Conservation (phyloP, 2,329 filamentous ascomycete species). For the Aspergillus spinulosporus region DNA sequence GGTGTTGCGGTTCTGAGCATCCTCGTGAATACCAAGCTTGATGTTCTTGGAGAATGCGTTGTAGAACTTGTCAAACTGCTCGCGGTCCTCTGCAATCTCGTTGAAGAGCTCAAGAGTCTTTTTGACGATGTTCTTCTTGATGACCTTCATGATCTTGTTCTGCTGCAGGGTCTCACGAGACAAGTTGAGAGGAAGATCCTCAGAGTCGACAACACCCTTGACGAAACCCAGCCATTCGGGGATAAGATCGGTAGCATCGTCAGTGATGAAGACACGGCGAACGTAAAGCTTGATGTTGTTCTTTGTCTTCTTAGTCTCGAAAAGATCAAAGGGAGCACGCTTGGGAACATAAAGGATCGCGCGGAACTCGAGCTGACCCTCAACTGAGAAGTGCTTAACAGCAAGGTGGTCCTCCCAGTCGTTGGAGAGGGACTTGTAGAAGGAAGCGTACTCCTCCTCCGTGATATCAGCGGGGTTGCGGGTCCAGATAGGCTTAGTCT, state of each 20-base stretch:
- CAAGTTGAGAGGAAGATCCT: slow-evolving; percentile 98
- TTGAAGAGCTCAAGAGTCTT: slow-evolving; percentile 99
- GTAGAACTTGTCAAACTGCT: slow-evolving; percentile 99
- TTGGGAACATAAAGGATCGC: slow-evolving; percentile 99
- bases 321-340: slow-evolving; percentile 98
- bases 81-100: slow-evolving; percentile 98
- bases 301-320: slow-evolving; percentile 99
- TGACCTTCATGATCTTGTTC: slow-evolving; percentile 99
- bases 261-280: slow-evolving; percentile 99
- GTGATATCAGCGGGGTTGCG: slow-evolving; percentile 95
- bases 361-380: slow-evolving; percentile 99
- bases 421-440: slow-evolving; percentile 99
- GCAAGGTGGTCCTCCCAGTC: slow-evolving; percentile 99
- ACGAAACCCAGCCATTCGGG: slow-evolving; percentile 99
- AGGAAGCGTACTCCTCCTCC: slow-evolving; percentile 94
- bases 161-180: slow-evolving; percentile 99
- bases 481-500: slow-evolving; percentile 99
- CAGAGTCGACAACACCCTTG: slow-evolving; percentile 99
- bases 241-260: slow-evolving; percentile 98
- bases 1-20: slow-evolving; percentile 88
- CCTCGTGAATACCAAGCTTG: slow-evolving; percentile 99
- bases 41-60: slow-evolving; percentile 99
- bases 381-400: slow-evolving; percentile 99
- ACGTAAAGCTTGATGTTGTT: slow-evolving; percentile 99
- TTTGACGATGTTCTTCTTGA: slow-evolving; percentile 99